These are phyloP conservation scores for Quercus engelmannii DNA, from an alignment of 306 rosid genomes.

Conservation along the genomic window DNA sequence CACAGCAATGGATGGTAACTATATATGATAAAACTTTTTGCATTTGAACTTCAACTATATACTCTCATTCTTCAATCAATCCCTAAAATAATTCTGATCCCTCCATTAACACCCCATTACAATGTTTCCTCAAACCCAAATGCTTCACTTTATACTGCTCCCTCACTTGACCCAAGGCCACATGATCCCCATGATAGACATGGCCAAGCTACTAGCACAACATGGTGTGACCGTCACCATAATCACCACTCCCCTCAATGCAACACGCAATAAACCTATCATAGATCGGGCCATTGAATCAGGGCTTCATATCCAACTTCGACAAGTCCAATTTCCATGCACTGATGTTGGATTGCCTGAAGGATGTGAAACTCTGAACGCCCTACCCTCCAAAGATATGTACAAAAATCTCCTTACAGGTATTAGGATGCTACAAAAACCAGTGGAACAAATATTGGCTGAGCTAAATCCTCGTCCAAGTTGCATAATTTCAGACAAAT, in stretches of 20 bases:
- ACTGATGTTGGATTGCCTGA: slow-evolving; percentile 20
- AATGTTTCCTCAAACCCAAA: slow-evolving; percentile 9
- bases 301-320: background rate
- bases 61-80: too few species aligned
- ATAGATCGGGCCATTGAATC: background rate
- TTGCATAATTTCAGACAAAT: slow-evolving; percentile 23
- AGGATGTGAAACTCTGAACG: slow-evolving; percentile 18
- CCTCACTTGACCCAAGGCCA: slow-evolving; percentile 26
- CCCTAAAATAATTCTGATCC: background rate
- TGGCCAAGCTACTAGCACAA: slow-evolving; percentile 23
- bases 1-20: too few species aligned
- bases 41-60: background rate
- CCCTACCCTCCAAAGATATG: background rate
- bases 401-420: background rate
- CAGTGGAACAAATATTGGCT: slow-evolving; percentile 3
- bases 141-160: slow-evolving; percentile 24
- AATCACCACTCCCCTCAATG: slow-evolving; percentile 16
- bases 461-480: slow-evolving; percentile 7
- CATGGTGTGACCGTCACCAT: slow-evolving; percentile 13
- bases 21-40: too few species aligned
- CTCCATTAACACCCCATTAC: background rate
- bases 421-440: background rate
- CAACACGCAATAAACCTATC: background rate
- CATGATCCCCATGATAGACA: slow-evolving; percentile 24
- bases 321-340: slow-evolving; percentile 8